Evolutionary conservation across 345 rosid genomes (phyloP), one percentile per base, ranked within the genome.

Genomic region (Arabis hirsuta): DNA sequence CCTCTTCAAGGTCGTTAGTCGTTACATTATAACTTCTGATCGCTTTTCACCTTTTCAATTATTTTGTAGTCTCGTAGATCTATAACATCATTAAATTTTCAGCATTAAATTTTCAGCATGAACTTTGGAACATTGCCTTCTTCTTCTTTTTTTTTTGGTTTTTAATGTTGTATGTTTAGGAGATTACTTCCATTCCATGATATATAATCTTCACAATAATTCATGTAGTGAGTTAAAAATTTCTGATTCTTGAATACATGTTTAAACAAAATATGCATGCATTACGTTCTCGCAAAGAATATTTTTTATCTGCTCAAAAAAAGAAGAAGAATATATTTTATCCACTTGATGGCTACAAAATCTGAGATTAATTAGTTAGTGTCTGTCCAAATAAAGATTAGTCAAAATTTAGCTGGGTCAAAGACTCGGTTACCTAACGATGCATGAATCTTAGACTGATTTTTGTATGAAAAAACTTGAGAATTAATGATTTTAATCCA

Each of bases 1-100:
- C 89, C 98, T 5, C 65, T 94, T 76, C 57, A 61, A 26, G 91
- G 98, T 91, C 29, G n/a, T 69, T 51, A 3, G 5, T 29, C 32
- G 24, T 22, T 22, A 65, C 20, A 39, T 46, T 60, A 14, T n/a
- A 9, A 24, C 41, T 45, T 29, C 5, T 12, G 36, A 32, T 32
- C 36, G 36, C 36, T 32, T 62, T 62, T 47, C 31, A 31, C 10
- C 1, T 10, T 11, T 14, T 6, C 10, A 32, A 9, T 13, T 19
- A 32, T 12, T 9, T 19, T 47, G 16, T 47, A n/a, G 31, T 47
- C 31, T 44, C 7, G 31, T 63, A 47, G 53, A n/a, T 48, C 44
- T 32, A 11, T 63, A 14, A 11, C 42, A 44, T 27, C 29, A 45
- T 22, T 22, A 16, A 20, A 6, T 43, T 44, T 29, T 7, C 31